A percentile compares a stretch with the other conserved stretches of the same genome.
Conservation (phyloP, 2,329 filamentous ascomycete genomes). For the Bretziella fagacearum region DNA sequence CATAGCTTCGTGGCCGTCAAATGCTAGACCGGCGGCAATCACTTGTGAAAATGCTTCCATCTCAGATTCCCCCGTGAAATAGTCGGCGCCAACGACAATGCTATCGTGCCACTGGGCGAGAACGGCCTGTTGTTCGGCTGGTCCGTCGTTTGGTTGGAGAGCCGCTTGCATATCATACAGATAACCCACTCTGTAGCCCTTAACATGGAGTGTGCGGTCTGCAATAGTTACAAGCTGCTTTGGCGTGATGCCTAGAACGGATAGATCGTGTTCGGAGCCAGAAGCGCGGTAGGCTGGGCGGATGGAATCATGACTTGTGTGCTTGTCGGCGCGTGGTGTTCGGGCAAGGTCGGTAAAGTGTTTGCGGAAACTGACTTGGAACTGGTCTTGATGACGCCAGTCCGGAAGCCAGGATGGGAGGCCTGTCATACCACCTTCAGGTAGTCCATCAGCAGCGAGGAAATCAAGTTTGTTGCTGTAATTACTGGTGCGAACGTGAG, state of each 20-base stretch:
- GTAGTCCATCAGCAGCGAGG: conserved; percentile 15
- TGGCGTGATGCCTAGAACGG: conserved; percentile 8
- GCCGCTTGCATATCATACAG: conserved; percentile 15
- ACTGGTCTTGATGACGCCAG: conserved; percentile 15
- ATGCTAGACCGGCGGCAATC: conserved; percentile 13
- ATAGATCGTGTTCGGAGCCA: conserved; percentile 12
- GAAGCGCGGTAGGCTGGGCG: conserved; percentile 14
- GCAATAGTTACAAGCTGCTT: conserved; percentile 11
- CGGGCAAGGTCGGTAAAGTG: conserved; percentile 13
- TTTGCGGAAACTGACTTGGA: conserved; percentile 15
- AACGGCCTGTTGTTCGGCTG: conserved; percentile 3
- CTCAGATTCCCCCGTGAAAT: conserved; percentile 16
- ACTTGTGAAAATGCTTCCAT: conserved; percentile 14
- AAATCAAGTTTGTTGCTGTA: conserved; percentile 15
- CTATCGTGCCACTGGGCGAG: conserved; percentile 11
- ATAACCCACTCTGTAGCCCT: conserved; percentile 16
- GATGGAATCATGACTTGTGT: background rate
- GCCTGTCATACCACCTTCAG: conserved; percentile 17
- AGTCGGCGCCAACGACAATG: conserved; percentile 4
- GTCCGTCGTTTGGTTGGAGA: conserved; percentile 11
- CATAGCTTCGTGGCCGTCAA: conserved; percentile 10
- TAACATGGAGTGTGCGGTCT: conserved; percentile 13
- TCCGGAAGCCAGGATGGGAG: conserved; percentile 16
- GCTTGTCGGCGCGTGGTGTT: conserved; percentile 7
- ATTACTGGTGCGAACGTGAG: conserved; percentile 14